Conservation (phyloP, 768 basidiomycete genomes). For the Tulasnella sp. region DNA sequence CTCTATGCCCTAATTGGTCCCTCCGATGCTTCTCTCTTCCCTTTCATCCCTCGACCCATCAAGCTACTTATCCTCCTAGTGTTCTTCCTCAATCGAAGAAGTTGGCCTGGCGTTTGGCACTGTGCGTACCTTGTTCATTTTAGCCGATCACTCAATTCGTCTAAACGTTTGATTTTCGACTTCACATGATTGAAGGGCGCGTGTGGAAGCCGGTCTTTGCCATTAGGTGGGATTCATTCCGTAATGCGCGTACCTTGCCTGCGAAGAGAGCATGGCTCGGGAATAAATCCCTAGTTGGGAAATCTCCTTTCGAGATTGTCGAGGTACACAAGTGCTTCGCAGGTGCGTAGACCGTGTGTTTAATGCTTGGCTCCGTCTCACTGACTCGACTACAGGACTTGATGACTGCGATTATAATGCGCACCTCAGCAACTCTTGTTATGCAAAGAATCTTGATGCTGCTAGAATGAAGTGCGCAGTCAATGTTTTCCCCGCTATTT, state of each 20-base stretch:
- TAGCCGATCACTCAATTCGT: too few relatives aligned
- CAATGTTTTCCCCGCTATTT: conserved; percentile 42
- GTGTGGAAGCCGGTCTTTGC: conserved; percentile 10
- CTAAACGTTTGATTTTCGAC: too few relatives aligned
- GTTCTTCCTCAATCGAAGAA: conserved; percentile 45
- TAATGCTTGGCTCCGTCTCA: not conserved
- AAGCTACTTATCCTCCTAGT: conserved; percentile 38
- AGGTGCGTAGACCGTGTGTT: conserved; percentile 32
- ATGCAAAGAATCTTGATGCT: conserved; percentile 40
- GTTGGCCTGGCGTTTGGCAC: conserved; percentile 57
- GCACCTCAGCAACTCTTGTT: conserved; percentile 72
- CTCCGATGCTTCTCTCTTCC: conserved; percentile 13
- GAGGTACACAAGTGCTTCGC: conserved; percentile 39
- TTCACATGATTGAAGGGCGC: not conserved
- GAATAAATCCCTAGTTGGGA: conserved; percentile 35
- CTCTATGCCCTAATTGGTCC: conserved; percentile 8
- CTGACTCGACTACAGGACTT: conserved; percentile 25
- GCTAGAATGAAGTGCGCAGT: conserved; percentile 37
- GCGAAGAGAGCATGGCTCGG: conserved; percentile 2
- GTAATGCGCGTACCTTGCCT: not conserved
- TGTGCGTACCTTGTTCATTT: conserved; percentile 35
- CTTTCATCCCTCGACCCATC: conserved; percentile 18
- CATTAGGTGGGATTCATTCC: conserved; percentile 2
- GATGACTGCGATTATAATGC: conserved; percentile 64
- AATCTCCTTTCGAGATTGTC: conserved; percentile 39